Base-by-base conservation (phyloP, 1,284 basidiomycete species). In the Malassezia obtusa region DNA sequence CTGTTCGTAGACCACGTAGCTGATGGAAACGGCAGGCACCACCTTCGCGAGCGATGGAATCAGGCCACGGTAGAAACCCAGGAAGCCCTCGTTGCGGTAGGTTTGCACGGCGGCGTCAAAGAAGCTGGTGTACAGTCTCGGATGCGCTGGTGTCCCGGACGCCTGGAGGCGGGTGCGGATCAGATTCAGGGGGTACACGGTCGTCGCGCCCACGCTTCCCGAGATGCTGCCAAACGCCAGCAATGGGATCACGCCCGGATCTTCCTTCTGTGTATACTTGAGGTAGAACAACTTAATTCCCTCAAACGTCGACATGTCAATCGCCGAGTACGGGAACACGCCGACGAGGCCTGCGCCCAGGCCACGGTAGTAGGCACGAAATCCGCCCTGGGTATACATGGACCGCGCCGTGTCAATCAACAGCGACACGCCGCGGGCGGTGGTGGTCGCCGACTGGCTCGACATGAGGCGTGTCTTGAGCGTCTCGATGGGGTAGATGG, bases 101-200 rank as follows among this genome's bases (percentile, higher is more conserved):
- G 92, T 96, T 73, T 84, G 85, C 39, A 78, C 75, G 6, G 82
- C 80, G 6, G 95, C 94, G 73, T 99, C 94, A 75, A 80, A 76
- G 57, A 92, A 84, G 22, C 91, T 90, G 3, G 80, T 82, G 75
- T 99, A 99, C 37, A 48, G 32, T 12, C 38, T 38, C 1, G 64
- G 71, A 47, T 73, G 71, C 1, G 69, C 65, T 0, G 68, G 68
- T 3, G 69, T 72, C 1, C 94, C 94, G 0, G 89, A 90, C 2
- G 94, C 94, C 76, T 99, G 94, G 54, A 98, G 75, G 44, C 92
- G 83, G 10, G 94, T 99, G 25, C 92, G 82, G 19, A 99, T 84
- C 33, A 98, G 80, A 76, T 72, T 66, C 39, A 71, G 57, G 12
- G 74, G 73, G 46, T 73, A 76, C 24, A 75, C 75, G 37, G 72